A percentile compares a stretch with the other conserved stretches of the same genome.
Evolutionary conservation across 169 alveolate genomes (phyloP).

Genomic region (Cryptosporidium ryanae): DNA sequence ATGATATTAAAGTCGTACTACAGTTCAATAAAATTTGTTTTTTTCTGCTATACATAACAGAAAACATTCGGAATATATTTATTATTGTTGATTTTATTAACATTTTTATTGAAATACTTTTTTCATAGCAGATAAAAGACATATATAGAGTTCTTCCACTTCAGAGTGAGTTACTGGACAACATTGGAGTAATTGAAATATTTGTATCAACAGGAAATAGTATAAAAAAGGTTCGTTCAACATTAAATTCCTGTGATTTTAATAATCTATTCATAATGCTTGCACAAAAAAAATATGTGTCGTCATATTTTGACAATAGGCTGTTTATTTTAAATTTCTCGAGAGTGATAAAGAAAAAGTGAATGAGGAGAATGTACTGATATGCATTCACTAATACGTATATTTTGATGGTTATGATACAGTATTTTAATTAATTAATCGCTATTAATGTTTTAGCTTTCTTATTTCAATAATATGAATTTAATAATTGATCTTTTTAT

Average conservation of each 20-base stretch:
- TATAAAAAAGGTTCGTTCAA: constrained; percentile 28
- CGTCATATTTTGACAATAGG: background rate
- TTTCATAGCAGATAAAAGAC: background rate
- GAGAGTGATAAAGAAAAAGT: constrained; percentile 30
- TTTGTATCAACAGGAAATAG: background rate
- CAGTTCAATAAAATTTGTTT: no score
- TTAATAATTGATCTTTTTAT: no score
- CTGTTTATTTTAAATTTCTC: constrained; percentile 46
- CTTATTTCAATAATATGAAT: no score
- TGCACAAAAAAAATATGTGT: no score
- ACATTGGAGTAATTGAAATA: constrained; percentile 39
- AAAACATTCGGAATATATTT: no score
- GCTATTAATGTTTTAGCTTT: no score
- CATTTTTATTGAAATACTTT: background rate
- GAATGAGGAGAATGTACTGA: constrained; percentile 22
- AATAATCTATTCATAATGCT: no score
- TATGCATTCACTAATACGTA: constrained; percentile 17
- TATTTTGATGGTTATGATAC: background rate
- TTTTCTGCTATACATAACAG: no score
- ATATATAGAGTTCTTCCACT: constrained; percentile 17
- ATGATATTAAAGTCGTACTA: no score
- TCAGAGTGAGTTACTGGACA: constrained; percentile 39
- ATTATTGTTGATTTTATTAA: background rate
- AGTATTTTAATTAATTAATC: no score
- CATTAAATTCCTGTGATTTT: no score